A percentile compares a stretch with the other conserved stretches of the same genome.
These are phyloP conservation scores for Scedosporium apiospermum DNA, from an alignment of 2,329 filamentous ascomycete species.

Conservation along the genomic window DNA sequence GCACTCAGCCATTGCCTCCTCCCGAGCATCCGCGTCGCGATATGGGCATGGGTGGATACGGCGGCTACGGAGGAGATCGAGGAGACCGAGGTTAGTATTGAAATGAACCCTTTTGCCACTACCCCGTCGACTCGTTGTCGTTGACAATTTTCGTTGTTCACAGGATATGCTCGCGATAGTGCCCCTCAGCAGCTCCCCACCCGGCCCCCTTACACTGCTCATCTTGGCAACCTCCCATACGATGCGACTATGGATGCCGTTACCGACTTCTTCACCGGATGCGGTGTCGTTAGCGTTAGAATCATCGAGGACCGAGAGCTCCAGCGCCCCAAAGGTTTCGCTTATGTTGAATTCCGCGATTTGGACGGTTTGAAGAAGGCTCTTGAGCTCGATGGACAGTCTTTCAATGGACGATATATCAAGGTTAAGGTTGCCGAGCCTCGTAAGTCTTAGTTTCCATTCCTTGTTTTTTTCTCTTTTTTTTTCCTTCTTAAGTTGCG, in stretches of 20 bases:
- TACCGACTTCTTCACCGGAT: slow-evolving; percentile 74
- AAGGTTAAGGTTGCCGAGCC: slow-evolving; percentile 94
- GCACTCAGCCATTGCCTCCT: slow-evolving; percentile 5
- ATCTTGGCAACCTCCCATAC: slow-evolving; percentile 94
- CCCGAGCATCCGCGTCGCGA: slow-evolving; percentile 1
- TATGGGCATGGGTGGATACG: background rate
- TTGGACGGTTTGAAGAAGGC: slow-evolving; percentile 89
- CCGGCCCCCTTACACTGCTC: slow-evolving; percentile 89
- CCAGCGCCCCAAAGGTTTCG: slow-evolving; percentile 92
- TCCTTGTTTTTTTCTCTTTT: background rate
- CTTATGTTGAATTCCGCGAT: slow-evolving; percentile 87
- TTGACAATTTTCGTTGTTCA: background rate
- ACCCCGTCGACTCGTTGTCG: no score
- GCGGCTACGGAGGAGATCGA: background rate
- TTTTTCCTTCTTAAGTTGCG: background rate
- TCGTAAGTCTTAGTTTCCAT: slow-evolving; percentile 51
- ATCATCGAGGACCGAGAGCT: slow-evolving; percentile 96
- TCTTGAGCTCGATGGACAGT: slow-evolving; percentile 68
- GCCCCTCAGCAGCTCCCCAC: slow-evolving; percentile 67
- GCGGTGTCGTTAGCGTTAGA: slow-evolving; percentile 80
- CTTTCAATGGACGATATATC: slow-evolving; percentile 82
- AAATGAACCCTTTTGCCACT: background rate
- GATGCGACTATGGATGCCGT: slow-evolving; percentile 80
- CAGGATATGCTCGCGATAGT: slow-evolving; percentile 62
- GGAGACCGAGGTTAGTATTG: slow-evolving; percentile 4